Conservation (phyloP, 2,329 filamentous ascomycete species). For the Furcasterigmium sp. region DNA sequence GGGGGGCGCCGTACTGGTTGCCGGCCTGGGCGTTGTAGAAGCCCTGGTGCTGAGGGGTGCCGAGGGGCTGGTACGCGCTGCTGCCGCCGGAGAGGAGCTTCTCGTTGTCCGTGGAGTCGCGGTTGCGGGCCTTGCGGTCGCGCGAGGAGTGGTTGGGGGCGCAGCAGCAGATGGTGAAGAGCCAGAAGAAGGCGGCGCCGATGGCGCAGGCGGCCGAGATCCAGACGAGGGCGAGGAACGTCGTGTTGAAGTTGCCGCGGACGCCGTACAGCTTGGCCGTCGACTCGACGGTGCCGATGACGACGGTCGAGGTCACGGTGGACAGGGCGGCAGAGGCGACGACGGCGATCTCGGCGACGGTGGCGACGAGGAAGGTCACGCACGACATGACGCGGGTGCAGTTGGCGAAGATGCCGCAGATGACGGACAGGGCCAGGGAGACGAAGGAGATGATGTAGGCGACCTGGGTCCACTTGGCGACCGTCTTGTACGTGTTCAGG, state of each 20-base stretch:
- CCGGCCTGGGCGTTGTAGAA: constrained; percentile 31
- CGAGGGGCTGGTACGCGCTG: constrained; percentile 44
- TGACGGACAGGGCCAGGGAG: constrained; percentile 63
- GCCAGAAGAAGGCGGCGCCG: constrained; percentile 80
- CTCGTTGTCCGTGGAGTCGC: constrained; percentile 35
- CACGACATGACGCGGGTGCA: constrained; percentile 80
- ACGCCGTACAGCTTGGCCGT: constrained; percentile 69
- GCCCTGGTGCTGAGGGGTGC: constrained; percentile 28
- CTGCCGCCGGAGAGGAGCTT: constrained; percentile 40
- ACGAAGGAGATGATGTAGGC: constrained; percentile 71
- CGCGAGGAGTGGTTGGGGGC: constrained; percentile 36
- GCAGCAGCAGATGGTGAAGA: constrained; percentile 90
- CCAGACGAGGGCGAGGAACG: constrained; percentile 72
- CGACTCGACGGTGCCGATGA: constrained; percentile 63
- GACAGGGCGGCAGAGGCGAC: constrained; percentile 66
- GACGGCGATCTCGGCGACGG: constrained; percentile 48
- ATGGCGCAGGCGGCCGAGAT: constrained; percentile 73
- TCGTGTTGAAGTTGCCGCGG: constrained; percentile 57
- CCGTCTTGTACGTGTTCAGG: constrained; percentile 66
- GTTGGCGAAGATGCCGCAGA: constrained; percentile 76
- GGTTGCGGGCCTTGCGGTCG: constrained; percentile 21
- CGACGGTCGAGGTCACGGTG: constrained; percentile 66
- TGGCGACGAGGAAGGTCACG: constrained; percentile 71
- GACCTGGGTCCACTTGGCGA: constrained; percentile 78
- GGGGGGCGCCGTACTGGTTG: constrained; percentile 28